Evolutionary conservation across 805 yeast species (phyloP).

Genomic region (Nakazawaea ishiwadae): DNA sequence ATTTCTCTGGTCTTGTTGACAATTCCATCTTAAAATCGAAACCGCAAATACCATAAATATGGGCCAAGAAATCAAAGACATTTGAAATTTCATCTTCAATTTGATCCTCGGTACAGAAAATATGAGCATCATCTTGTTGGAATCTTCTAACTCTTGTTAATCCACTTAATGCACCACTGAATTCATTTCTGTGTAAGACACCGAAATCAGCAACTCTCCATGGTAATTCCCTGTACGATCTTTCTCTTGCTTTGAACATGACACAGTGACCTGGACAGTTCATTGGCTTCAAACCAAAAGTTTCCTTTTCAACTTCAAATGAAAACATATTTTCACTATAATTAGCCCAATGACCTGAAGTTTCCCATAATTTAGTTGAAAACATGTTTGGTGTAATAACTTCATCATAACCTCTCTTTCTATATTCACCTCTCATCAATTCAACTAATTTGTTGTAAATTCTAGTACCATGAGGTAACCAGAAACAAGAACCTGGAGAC

Average conservation of each 20-base stretch:
- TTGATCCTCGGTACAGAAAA: constrained; percentile 91
- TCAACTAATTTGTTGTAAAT: constrained; percentile 86
- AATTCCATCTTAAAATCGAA: constrained; percentile 95
- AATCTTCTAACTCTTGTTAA: constrained; percentile 97
- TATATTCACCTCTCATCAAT: constrained; percentile 77
- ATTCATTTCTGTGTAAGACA: constrained; percentile 95
- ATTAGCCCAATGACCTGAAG: constrained; percentile 98
- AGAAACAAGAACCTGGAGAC: constrained; percentile 97
- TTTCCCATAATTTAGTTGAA: constrained; percentile 96
- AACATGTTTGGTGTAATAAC: constrained; percentile 99
- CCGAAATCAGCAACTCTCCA: constrained; percentile 99
- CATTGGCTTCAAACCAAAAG: constrained; percentile 92
- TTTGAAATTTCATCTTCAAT: constrained; percentile 80
- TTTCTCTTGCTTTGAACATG: constrained; percentile 85
- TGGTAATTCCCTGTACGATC: constrained; percentile 95
- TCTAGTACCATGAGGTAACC: constrained; percentile 99
- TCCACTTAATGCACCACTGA: constrained; percentile 90
- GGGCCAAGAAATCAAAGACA: constrained; percentile 80
- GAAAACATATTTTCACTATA: constrained; percentile 97
- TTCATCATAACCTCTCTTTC: constrained; percentile 93
- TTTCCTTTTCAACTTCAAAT: constrained; percentile 95
- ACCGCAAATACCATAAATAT: constrained; percentile 86
- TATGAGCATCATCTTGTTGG: constrained; percentile 99
- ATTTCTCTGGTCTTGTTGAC: constrained; percentile 96
- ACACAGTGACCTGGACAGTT: constrained; percentile 92